Evolutionary conservation across 1,284 basidiomycete genomes (phyloP).

Genomic region (Retiboletus flavoniger): DNA sequence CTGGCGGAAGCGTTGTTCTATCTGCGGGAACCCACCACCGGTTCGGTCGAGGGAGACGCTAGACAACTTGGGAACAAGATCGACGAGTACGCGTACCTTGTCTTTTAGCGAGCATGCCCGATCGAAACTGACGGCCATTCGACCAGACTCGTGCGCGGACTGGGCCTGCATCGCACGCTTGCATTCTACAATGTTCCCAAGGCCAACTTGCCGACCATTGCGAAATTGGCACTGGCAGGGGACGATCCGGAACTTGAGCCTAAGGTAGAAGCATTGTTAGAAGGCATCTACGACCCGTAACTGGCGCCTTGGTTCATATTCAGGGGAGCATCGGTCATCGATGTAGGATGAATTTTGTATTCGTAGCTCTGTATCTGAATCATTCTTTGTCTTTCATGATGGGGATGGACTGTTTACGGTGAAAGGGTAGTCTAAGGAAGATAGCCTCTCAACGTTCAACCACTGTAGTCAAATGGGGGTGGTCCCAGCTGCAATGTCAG

Average conservation of each 20-base stretch:
- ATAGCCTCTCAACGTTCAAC: too few relatives aligned
- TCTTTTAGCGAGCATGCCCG: not conserved
- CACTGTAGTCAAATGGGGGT: too few relatives aligned
- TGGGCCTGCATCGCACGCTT: slow-evolving; percentile 58
- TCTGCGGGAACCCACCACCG: slow-evolving; percentile 56
- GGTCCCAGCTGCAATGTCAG: not conserved
- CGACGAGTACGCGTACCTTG: slow-evolving; percentile 42
- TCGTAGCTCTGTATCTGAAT: not conserved
- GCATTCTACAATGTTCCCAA: slow-evolving; percentile 59
- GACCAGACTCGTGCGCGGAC: slow-evolving; percentile 50
- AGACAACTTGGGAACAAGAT: slow-evolving; percentile 53
- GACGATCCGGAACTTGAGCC: slow-evolving; percentile 37
- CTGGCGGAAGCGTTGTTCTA: slow-evolving; percentile 58
- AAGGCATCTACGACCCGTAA: slow-evolving; percentile 42
- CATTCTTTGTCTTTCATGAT: too few relatives aligned
- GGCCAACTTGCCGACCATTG: slow-evolving; percentile 52
- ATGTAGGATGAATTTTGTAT: not conserved
- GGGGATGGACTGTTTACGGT: not conserved
- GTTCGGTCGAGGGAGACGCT: slow-evolving; percentile 59
- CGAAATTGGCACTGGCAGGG: slow-evolving; percentile 46
- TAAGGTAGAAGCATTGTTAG: slow-evolving; percentile 47
- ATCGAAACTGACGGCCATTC: not conserved
- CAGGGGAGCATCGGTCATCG: too few relatives aligned
- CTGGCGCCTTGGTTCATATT: not conserved
- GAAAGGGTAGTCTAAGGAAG: not conserved